These are phyloP conservation scores for Tuctoria greenei DNA, from an alignment of 176 grass and related monocot genomes.

Conservation along the genomic window DNA sequence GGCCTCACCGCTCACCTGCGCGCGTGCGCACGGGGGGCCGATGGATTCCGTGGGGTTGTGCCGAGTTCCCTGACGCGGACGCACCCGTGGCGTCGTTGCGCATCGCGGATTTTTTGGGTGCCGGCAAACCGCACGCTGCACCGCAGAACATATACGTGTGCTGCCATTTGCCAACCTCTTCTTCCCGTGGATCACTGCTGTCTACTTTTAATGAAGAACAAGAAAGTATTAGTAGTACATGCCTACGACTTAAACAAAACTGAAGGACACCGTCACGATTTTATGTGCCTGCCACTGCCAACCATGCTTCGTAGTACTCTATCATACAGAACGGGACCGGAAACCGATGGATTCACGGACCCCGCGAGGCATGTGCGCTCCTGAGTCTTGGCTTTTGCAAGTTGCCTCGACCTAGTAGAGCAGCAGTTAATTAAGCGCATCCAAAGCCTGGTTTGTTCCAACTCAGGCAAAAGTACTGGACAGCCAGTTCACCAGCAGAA, in stretches of 20 bases:
- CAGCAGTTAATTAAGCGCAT: constrained; percentile 10
- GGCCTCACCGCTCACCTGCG: no score
- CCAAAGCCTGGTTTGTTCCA: constrained; percentile 8
- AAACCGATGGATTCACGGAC: constrained; percentile 9
- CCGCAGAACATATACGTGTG: no score
- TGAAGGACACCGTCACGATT: not conserved
- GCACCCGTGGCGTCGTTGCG: no score
- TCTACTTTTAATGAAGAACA: not conserved
- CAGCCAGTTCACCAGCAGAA: not conserved
- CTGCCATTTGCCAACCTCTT: no score
- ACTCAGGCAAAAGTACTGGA: not conserved
- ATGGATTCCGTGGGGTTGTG: no score
- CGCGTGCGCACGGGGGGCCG: no score
- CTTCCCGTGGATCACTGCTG: not conserved
- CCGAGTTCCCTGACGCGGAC: no score
- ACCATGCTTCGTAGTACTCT: not conserved
- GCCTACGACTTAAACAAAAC: not conserved
- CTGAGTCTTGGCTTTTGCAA: not conserved
- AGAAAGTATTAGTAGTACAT: no score
- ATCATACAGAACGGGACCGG: not conserved
- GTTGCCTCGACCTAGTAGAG: not conserved
- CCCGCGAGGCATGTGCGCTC: constrained; percentile 4
- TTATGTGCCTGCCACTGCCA: not conserved
- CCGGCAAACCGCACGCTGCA: no score
- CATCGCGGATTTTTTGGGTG: no score